Conservation (phyloP, 768 basidiomycete genomes). For the Rickenella mellea region DNA sequence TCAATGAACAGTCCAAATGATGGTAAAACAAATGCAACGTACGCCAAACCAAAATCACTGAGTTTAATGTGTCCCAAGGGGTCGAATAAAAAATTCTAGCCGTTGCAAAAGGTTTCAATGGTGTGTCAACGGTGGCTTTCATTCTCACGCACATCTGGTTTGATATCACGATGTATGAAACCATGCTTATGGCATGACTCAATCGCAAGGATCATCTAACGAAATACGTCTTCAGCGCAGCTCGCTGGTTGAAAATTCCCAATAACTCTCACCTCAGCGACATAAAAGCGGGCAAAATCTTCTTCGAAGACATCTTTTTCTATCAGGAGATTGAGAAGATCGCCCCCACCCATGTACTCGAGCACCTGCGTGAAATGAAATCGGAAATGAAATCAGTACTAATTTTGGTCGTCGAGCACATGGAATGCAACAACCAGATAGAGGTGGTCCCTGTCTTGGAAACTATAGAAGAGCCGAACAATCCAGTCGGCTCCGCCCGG, state of each 20-base stretch:
- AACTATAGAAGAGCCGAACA: conserved; percentile 85
- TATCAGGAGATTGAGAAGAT: conserved; percentile 91
- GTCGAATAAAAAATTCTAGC: conserved; percentile 91
- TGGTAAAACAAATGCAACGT: conserved; percentile 29
- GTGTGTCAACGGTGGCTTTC: conserved; percentile 10
- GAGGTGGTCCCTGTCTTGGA: conserved; percentile 90
- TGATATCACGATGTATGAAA: conserved; percentile 97
- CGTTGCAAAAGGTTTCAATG: conserved; percentile 12
- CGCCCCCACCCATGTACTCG: conserved; percentile 94
- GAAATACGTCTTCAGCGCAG: too few relatives aligned
- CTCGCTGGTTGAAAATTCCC: conserved; percentile 2
- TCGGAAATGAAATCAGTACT: conserved; percentile 44
- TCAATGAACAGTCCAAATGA: conserved; percentile 7
- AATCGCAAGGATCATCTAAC: conserved; percentile 92
- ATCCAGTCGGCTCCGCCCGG: conserved; percentile 85
- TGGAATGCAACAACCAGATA: conserved; percentile 62
- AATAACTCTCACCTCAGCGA: conserved; percentile 78
- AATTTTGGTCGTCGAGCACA: conserved; percentile 16
- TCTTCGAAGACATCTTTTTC: conserved; percentile 87
- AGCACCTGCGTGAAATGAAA: conserved; percentile 57
- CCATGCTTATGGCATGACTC: conserved; percentile 90
- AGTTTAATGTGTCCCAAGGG: conserved; percentile 89
- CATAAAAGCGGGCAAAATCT: conserved; percentile 87
- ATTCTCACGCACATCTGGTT: conserved; percentile 64
- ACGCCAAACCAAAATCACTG: conserved; percentile 94